A percentile compares a stretch with the other conserved stretches of the same genome.
These are phyloP conservation scores for Verticillium nonalfalfae DNA, from an alignment of 2,329 filamentous ascomycete genomes.

Conservation along the genomic window DNA sequence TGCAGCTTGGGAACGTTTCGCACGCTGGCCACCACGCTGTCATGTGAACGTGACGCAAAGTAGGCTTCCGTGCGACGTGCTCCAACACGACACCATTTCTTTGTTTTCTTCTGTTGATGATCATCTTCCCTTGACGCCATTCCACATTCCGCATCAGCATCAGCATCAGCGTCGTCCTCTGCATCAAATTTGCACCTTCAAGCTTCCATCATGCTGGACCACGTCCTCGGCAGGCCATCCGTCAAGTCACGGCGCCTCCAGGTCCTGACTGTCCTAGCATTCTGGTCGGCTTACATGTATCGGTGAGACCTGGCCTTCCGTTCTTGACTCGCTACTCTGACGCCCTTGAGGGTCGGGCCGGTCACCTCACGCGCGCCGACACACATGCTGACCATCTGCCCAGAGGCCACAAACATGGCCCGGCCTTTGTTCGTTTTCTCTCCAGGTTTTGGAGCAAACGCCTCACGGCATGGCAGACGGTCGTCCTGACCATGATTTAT, in stretches of 20 bases:
- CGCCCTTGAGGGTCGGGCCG: not conserved
- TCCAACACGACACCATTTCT: not conserved
- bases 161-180: not conserved
- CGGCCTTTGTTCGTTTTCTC: slow-evolving; percentile 64
- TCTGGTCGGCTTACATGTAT: slow-evolving; percentile 80
- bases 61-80: not conserved
- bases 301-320: slow-evolving; percentile 10
- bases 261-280: slow-evolving; percentile 82
- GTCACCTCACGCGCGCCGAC: not conserved
- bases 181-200: not conserved
- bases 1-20: not conserved
- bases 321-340: not conserved
- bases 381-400: not conserved
- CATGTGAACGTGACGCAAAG: not conserved
- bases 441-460: slow-evolving; percentile 64
- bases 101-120: not conserved
- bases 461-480: slow-evolving; percentile 83
- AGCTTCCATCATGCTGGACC: slow-evolving; percentile 59
- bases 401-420: slow-evolving; percentile 83
- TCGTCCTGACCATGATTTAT: slow-evolving; percentile 82
- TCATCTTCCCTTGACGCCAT: not conserved
- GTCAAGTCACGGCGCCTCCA: slow-evolving; percentile 88
- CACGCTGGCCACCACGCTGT: not conserved
- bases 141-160: not conserved
- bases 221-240: slow-evolving; percentile 86